These are phyloP conservation scores for Pyrenopolyporus hunteri DNA, from an alignment of 495 filamentous ascomycete genomes.

Conservation along the genomic window DNA sequence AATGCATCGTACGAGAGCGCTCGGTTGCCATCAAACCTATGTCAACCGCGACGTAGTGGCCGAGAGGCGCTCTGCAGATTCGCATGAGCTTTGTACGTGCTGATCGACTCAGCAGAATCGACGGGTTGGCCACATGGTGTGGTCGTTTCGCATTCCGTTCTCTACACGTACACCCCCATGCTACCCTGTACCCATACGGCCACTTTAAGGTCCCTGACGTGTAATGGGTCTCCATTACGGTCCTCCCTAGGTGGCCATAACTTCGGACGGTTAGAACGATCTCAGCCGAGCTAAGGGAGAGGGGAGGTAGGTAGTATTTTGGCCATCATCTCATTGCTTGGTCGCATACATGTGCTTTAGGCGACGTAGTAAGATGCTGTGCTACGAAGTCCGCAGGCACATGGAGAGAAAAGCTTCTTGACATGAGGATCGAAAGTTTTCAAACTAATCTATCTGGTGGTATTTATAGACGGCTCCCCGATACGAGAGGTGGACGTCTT, in stretches of 20 bases:
- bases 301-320: constrained; percentile 34
- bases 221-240: constrained; percentile 35
- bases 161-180: constrained; percentile 37
- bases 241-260: constrained; percentile 28
- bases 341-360: constrained; percentile 27
- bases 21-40: constrained; percentile 17
- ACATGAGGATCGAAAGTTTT: constrained; percentile 23
- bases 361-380: constrained; percentile 38
- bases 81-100: constrained; percentile 37
- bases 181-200: constrained; percentile 39
- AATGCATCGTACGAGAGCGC: constrained; percentile 36
- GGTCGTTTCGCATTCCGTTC: constrained; percentile 36
- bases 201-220: constrained; percentile 37
- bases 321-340: constrained; percentile 26
- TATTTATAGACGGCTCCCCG: constrained; percentile 10
- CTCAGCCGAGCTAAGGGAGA: constrained; percentile 38
- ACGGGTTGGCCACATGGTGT: constrained; percentile 39
- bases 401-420: constrained; percentile 15
- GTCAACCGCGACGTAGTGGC: constrained; percentile 24
- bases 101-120: constrained; percentile 38
- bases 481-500: constrained; percentile 14
- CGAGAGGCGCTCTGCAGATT: constrained; percentile 28
- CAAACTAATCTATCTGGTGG: constrained; percentile 14
- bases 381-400: constrained; percentile 33
- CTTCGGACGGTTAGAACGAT: constrained; percentile 37